These are phyloP conservation scores for Fusarium virguliforme DNA, from an alignment of 2,329 filamentous ascomycete genomes.

Conservation along the genomic window DNA sequence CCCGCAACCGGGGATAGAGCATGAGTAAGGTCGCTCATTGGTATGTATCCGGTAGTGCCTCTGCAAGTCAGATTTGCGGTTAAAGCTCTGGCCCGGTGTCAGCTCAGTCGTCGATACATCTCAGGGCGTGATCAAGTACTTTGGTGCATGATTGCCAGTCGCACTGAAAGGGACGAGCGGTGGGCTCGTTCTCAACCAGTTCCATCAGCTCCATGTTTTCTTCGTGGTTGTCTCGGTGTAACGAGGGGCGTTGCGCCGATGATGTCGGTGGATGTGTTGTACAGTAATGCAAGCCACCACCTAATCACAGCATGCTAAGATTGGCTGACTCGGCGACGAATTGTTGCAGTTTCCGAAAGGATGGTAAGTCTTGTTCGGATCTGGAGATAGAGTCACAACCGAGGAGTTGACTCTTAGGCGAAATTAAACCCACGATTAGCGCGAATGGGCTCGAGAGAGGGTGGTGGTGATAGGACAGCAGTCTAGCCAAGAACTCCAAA, in stretches of 20 bases:
- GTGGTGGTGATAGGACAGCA: slow-evolving; percentile 12
- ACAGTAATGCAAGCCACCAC: slow-evolving; percentile 18
- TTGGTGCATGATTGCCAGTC: slow-evolving; percentile 76
- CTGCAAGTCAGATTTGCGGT: slow-evolving; percentile 80
- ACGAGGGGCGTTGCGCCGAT: slow-evolving; percentile 12
- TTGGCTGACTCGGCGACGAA: slow-evolving; percentile 13
- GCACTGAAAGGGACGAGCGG: slow-evolving; percentile 75
- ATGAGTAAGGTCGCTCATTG: slow-evolving; percentile 78
- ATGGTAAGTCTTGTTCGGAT: slow-evolving; percentile 3
- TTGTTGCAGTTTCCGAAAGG: slow-evolving; percentile 17
- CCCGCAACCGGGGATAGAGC: slow-evolving; percentile 72
- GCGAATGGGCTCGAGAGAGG: slow-evolving; percentile 15
- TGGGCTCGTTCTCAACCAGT: slow-evolving; percentile 75
- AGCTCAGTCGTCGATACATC: slow-evolving; percentile 16
- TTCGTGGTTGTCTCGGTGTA: slow-evolving; percentile 14
- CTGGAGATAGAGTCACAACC: slow-evolving; percentile 13
- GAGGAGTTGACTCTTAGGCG: slow-evolving; percentile 7
- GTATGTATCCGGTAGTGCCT: slow-evolving; percentile 81
- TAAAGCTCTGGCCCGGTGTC: slow-evolving; percentile 72
- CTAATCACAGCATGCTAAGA: slow-evolving; percentile 38
- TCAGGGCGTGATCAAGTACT: slow-evolving; percentile 59
- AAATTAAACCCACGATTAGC: slow-evolving; percentile 29
- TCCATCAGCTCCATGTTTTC: slow-evolving; percentile 73
- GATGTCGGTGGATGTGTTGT: slow-evolving; percentile 8
- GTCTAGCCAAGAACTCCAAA: slow-evolving; percentile 17